Evolutionary conservation across 768 basidiomycete genomes (phyloP).

Genomic region (Trametes punicea): DNA sequence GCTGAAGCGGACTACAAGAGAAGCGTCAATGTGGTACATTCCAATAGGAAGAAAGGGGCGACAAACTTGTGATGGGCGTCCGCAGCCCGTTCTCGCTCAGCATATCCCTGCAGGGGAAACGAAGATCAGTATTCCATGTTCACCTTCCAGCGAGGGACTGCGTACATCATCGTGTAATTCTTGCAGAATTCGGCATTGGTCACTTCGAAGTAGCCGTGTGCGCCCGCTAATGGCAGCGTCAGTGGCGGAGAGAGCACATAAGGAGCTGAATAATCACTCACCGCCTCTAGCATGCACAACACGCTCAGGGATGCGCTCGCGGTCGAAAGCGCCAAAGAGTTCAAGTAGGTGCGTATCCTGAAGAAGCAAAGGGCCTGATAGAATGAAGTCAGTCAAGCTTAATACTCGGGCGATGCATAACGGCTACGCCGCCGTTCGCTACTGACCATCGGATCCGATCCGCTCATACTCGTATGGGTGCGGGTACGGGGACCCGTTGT

Average conservation of each 20-base stretch:
- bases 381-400: not conserved
- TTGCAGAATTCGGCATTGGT: conserved; percentile 43
- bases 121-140: conserved; percentile 10
- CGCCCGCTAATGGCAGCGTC: conserved; percentile 29
- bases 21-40: not conserved
- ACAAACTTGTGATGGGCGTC: conserved; percentile 32
- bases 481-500: conserved; percentile 24
- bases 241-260: not conserved
- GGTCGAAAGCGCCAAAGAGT: conserved; percentile 24
- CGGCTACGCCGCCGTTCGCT: not conserved
- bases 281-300: conserved; percentile 37
- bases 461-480: conserved; percentile 25
- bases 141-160: conserved; percentile 18
- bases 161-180: conserved; percentile 34
- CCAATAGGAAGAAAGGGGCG: not conserved
- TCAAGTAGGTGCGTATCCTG: conserved; percentile 26
- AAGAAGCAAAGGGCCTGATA: conserved; percentile 23
- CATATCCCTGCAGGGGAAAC: conserved; percentile 31
- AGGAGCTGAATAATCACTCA: not conserved
- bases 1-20: conserved; percentile 44
- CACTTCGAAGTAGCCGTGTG: conserved; percentile 53
- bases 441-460: conserved; percentile 25
- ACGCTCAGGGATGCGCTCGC: conserved; percentile 32
- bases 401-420: not conserved
- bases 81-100: conserved; percentile 34